A percentile compares a stretch with the other conserved stretches of the same genome.
Conservation (phyloP, 2,329 filamentous ascomycete species). For the Talaromyces funiculosus region DNA sequence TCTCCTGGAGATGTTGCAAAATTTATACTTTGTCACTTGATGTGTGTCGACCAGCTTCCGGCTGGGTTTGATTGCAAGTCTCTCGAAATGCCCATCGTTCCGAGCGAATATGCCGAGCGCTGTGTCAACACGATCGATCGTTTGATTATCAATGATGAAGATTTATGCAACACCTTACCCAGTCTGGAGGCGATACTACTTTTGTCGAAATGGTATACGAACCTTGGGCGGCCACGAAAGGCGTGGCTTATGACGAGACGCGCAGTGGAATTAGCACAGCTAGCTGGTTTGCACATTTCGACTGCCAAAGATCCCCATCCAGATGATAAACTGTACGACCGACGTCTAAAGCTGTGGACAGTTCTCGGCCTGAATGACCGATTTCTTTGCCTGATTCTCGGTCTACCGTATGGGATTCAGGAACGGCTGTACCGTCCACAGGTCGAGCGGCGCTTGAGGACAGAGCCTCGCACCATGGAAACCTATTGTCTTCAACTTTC, state of each 20-base stretch:
- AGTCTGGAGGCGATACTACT: slow-evolving; percentile 50
- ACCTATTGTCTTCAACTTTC: slow-evolving; percentile 28
- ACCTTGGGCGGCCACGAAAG: slow-evolving; percentile 51
- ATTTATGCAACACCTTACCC: slow-evolving; percentile 47
- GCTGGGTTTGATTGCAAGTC: slow-evolving; percentile 32
- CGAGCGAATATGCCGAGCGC: slow-evolving; percentile 40
- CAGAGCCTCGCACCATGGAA: slow-evolving; percentile 20
- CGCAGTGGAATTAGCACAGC: slow-evolving; percentile 48
- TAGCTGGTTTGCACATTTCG: slow-evolving; percentile 45
- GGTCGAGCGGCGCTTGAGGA: slow-evolving; percentile 20
- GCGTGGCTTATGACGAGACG: slow-evolving; percentile 50
- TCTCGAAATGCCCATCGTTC: slow-evolving; percentile 34
- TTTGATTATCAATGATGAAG: slow-evolving; percentile 47
- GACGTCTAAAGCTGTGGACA: slow-evolving; percentile 37
- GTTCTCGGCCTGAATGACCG: slow-evolving; percentile 43
- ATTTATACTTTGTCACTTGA: slow-evolving; percentile 40
- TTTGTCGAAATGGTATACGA: slow-evolving; percentile 49
- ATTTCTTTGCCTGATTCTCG: slow-evolving; percentile 49
- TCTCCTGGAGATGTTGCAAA: slow-evolving; percentile 37
- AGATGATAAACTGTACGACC: slow-evolving; percentile 22
- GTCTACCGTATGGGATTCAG: slow-evolving; percentile 44
- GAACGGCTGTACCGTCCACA: slow-evolving; percentile 29
- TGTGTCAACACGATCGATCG: slow-evolving; percentile 45
- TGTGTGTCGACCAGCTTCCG: slow-evolving; percentile 41
- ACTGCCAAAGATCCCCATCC: slow-evolving; percentile 25